Evolutionary conservation across 495 filamentous ascomycete species (phyloP).

Genomic region (Podospora pseudoanserina): DNA sequence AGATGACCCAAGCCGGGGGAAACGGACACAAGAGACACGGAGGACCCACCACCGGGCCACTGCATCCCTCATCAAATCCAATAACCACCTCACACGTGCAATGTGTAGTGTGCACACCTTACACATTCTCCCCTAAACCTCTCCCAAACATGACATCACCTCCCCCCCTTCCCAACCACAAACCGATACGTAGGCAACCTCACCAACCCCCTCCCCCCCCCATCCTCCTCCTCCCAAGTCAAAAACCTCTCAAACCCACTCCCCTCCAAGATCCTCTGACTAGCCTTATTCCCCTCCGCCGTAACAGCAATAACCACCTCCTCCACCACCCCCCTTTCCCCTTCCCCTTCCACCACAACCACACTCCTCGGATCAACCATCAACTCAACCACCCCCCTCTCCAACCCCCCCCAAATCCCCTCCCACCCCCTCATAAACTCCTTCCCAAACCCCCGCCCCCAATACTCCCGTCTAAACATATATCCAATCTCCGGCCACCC

Average conservation of each 20-base stretch:
- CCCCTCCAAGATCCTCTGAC: constrained; percentile 40
- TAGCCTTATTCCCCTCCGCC: constrained; percentile 29
- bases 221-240: constrained; percentile 28
- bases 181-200: constrained; percentile 25
- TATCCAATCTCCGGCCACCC: constrained; percentile 52
- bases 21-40: not conserved
- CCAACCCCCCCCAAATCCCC: constrained; percentile 36
- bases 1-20: not conserved
- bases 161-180: constrained; percentile 13
- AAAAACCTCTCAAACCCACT: constrained; percentile 35
- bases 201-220: constrained; percentile 5
- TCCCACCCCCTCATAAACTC: constrained; percentile 45
- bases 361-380: constrained; percentile 22
- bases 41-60: not conserved
- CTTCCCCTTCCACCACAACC: constrained; percentile 21
- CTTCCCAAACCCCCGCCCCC: constrained; percentile 45
- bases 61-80: not conserved
- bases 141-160: not conserved
- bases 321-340: constrained; percentile 13
- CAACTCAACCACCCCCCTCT: constrained; percentile 34
- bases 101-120: not conserved
- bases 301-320: constrained; percentile 37
- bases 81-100: not conserved
- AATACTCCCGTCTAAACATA: constrained; percentile 41
- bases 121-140: not conserved